These are phyloP conservation scores for Apiotrichum veenhuisii DNA, from an alignment of 1,284 basidiomycete genomes.

Conservation along the genomic window DNA sequence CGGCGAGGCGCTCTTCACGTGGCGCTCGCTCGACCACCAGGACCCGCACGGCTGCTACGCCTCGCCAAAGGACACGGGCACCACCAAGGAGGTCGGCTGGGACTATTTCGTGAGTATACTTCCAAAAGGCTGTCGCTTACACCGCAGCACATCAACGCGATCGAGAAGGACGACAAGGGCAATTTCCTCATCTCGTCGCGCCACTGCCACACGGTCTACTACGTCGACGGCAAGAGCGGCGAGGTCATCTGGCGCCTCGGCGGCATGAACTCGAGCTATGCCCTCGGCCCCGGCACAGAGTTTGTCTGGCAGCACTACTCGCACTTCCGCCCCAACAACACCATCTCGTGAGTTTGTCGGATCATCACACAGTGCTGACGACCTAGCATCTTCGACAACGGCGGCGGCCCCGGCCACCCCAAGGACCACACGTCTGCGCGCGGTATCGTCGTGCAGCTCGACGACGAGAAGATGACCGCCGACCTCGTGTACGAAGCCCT, in stretches of 20 bases:
- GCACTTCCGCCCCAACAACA: conserved; percentile 21
- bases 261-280: conserved; percentile 34
- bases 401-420: conserved; percentile 20
- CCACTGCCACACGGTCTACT: conserved; percentile 39
- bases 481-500: conserved; percentile 21
- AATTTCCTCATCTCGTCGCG: conserved; percentile 43
- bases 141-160: conserved; percentile 44
- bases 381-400: conserved; percentile 40
- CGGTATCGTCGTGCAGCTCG: conserved; percentile 32
- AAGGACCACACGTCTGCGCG: conserved; percentile 20
- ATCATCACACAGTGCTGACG: too few species aligned
- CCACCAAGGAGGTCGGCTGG: conserved; percentile 16
- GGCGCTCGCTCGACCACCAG: conserved; percentile 37
- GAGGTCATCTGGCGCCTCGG: conserved; percentile 38
- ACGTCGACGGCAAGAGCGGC: conserved; percentile 30
- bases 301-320: conserved; percentile 39
- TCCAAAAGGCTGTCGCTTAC: too few species aligned
- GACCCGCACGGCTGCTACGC: conserved; percentile 26
- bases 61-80: conserved; percentile 22
- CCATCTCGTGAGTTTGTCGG: too few species aligned
- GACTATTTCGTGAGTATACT: conserved; percentile 25
- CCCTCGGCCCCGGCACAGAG: conserved; percentile 22
- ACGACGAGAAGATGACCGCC: conserved; percentile 23
- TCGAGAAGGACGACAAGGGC: conserved; percentile 37
- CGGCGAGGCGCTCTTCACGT: conserved; percentile 32